Evolutionary conservation across 352 stramenopile species (phyloP), one percentile per base, ranked within the genome.

Genomic region (Globisporangium camurandrum): DNA sequence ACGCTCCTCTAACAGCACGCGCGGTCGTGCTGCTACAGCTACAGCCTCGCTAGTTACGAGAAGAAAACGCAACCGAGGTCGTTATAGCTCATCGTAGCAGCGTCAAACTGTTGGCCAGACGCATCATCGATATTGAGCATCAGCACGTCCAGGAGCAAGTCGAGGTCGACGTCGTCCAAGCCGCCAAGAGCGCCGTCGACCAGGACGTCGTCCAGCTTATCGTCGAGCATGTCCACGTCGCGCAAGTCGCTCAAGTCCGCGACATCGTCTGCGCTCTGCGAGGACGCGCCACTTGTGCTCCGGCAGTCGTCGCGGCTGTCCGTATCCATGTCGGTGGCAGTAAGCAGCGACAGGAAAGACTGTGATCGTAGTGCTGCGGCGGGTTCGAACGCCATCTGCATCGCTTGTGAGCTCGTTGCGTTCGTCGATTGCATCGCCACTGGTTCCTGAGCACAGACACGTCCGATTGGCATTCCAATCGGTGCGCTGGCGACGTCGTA

Each of bases 131-230:
- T 12, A 12, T 34, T 8, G 30, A 34, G 8, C 8, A 7, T 34
- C 14, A 56, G 31, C 0, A 36, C 49, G 23, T 56, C 27, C n/a
- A 56, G 39, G 14, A 56, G 31, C 23, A 45, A 56, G 49, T 56
- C 49, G 2, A 56, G 30, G 31, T 43, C 48, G 31, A 49, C 24
- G 14, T 56, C 39, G 23, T 56, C 49, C 1, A 56, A 19, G 49
- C 47, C 38, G 0, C n/a, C 23, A 27, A 55, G 22, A 9, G 38
- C 46, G 36, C 47, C 30, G n/a, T n/a, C n/a, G n/a, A n/a, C n/a
- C n/a, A n/a, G n/a, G n/a, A 47, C 8, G 14, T 55, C 38, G 37
- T 55, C 49, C 8, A 34, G 30, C 30, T 8, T 14, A n/a, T 34
- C 3, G 30, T 16, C 30, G 30, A 34, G 30, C 3, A 12, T 12